Evolutionary conservation across 1,139 yeast genomes (phyloP).

Genomic region (Williopsis jadinii): DNA sequence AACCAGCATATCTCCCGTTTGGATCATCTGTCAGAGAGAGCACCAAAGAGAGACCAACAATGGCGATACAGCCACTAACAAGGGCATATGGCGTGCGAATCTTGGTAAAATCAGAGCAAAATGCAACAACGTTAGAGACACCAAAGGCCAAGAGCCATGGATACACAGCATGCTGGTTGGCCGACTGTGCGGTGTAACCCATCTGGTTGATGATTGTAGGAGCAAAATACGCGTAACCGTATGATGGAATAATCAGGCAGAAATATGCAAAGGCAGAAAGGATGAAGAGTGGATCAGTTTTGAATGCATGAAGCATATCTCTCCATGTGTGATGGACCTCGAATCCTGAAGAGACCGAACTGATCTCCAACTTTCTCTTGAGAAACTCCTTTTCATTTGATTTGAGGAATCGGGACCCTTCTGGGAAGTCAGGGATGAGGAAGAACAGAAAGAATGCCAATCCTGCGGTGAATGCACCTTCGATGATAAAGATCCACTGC

Average conservation of each 20-base stretch:
- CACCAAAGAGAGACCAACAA: conserved; percentile 36
- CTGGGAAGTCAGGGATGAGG: conserved; percentile 68
- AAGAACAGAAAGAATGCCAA: conserved; percentile 57
- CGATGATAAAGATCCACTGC: conserved; percentile 55
- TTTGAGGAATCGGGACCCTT: conserved; percentile 43
- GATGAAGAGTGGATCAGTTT: conserved; percentile 43
- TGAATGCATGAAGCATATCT: conserved; percentile 35
- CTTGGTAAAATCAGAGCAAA: conserved; percentile 33
- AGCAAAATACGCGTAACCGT: conserved; percentile 43
- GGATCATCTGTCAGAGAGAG: conserved; percentile 34
- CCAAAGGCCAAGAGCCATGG: conserved; percentile 41
- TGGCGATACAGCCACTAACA: conserved; percentile 29
- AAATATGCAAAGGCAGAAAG: conserved; percentile 45
- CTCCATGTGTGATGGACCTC: conserved; percentile 25
- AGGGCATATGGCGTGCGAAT: conserved; percentile 31
- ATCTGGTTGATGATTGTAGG: conserved; percentile 40
- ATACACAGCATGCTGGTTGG: conserved; percentile 45
- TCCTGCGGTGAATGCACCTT: conserved; percentile 55
- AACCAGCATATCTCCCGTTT: conserved; percentile 56
- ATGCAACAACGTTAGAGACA: conserved; percentile 32
- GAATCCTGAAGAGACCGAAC: conserved; percentile 32
- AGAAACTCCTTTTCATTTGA: conserved; percentile 34
- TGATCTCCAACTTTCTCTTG: conserved; percentile 36
- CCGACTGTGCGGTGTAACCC: conserved; percentile 37
- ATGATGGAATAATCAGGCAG: conserved; percentile 39